These are phyloP conservation scores for Hypoxylon perforatum DNA, from an alignment of 495 filamentous ascomycete genomes.

Conservation along the genomic window DNA sequence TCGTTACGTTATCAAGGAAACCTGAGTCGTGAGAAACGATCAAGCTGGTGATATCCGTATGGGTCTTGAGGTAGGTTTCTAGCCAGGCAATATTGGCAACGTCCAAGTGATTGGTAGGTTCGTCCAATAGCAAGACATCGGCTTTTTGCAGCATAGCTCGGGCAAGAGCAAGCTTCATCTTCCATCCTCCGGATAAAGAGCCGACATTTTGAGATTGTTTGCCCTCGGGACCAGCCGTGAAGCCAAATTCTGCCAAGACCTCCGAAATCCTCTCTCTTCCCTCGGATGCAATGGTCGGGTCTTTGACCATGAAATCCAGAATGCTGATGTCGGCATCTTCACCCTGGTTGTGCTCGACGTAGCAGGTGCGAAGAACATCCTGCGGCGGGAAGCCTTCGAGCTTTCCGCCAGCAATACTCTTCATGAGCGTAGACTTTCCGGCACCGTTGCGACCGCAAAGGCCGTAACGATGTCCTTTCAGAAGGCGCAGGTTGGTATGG, in stretches of 20 bases:
- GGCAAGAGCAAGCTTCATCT: constrained; percentile 99
- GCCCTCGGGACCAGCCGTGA: constrained; percentile 88
- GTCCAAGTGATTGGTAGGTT: constrained; percentile 98
- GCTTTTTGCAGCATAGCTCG: constrained; percentile 96
- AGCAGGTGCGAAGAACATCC: constrained; percentile 92
- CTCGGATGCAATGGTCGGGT: constrained; percentile 80
- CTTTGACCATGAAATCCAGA: constrained; percentile 87
- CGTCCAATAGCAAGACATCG: constrained; percentile 94
- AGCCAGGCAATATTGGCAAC: constrained; percentile 97
- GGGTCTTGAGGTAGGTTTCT: constrained; percentile 91
- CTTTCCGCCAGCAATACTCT: constrained; percentile 93
- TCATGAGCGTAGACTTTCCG: constrained; percentile 98
- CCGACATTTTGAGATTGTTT: constrained; percentile 88
- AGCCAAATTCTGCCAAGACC: constrained; percentile 91
- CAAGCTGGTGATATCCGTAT: constrained; percentile 96
- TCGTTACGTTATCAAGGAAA: constrained; percentile 96
- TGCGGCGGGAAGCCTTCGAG: constrained; percentile 95
- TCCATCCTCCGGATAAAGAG: constrained; percentile 98
- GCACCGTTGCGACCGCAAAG: constrained; percentile 97
- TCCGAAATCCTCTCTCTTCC: constrained; percentile 81
- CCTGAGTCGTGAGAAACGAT: constrained; percentile 98
- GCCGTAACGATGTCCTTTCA: constrained; percentile 97
- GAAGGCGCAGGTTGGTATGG: constrained; percentile 92
- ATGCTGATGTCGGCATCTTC: constrained; percentile 97
- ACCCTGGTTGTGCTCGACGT: constrained; percentile 98